Conservation (phyloP, 345 rosid genomes). For the Rhodamnia rubescens region DNA sequence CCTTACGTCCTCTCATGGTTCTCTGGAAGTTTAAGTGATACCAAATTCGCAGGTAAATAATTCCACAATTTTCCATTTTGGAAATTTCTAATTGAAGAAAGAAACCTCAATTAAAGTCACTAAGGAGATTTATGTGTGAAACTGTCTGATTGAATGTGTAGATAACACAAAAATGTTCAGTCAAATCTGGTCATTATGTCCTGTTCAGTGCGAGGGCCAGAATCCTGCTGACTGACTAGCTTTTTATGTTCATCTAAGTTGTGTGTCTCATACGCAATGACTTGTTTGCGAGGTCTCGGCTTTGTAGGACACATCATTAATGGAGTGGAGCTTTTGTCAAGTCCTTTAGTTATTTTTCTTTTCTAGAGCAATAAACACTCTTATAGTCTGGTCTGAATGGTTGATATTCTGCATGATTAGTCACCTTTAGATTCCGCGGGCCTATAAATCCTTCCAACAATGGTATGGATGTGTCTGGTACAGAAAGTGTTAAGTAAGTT, state of each 20-base stretch:
- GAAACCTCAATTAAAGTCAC: background rate
- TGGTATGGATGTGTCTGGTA: background rate
- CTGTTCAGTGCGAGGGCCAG: background rate
- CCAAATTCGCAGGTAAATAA: background rate
- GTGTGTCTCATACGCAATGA: background rate
- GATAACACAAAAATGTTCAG: background rate
- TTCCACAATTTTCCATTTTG: background rate
- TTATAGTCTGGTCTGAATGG: background rate
- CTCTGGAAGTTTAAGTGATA: background rate
- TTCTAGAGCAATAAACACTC: background rate
- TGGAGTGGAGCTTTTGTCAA: background rate
- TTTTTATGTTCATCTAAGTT: background rate
- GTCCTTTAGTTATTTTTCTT: background rate
- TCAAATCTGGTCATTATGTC: background rate
- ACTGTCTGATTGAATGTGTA: background rate
- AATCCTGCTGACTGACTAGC: background rate
- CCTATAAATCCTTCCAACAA: background rate
- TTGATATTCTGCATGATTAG: background rate
- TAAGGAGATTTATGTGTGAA: background rate
- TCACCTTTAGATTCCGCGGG: background rate
- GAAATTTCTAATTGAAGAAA: background rate
- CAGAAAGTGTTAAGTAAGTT: background rate
- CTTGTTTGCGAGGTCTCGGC: background rate
- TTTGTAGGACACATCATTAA: background rate
- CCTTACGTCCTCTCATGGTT: background rate